Evolutionary conservation across 179 eudicot species (phyloP), one percentile per base, ranked within the genome.

Genomic region (Heliamphora ciliata): DNA sequence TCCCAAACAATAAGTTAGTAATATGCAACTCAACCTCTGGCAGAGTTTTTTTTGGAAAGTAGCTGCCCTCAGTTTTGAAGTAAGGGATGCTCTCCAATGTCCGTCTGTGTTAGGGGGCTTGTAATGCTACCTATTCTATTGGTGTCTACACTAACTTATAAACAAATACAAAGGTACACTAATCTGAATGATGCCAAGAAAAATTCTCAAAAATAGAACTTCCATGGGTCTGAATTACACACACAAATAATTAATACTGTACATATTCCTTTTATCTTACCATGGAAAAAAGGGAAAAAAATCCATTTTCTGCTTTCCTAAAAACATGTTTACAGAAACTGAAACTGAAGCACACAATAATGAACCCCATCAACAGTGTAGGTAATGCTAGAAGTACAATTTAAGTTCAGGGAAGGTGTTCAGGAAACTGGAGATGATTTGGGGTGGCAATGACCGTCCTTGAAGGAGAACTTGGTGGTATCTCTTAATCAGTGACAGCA

Each of bases 341-440:
- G 60, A 74, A 81, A 1, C 46, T 31, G 40, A 31, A 31, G 0
- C 40, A 31, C 40, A 31, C 8, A 0, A 67, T 46, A 21, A 66
- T 40, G 48, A 82, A 81, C 14, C 18, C 74, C 17, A 65, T 80
- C 80, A 80, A 31, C 48, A 56, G 59, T 70, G 64, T 73, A 31
- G 40, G 40, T 31, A 31, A 31, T 87, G 81, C 78, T 69, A 85
- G 72, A 90, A 87, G 81, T 84, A 89, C 46, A 65, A 17, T 31
- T 64, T 75, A 79, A 84, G 89, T 80, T 90, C 91, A 0, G 97
- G 97, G 80, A 87, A 93, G 48, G 73, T 58, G 63, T 84, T 55
- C 18, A 87, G 72, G 71, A 93, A 88, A 77, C 79, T 83, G 75
- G 91, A 86, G 66, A 89, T 74, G 51, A 90, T 86, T 82, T 87